Base-by-base conservation (phyloP, 1,284 basidiomycete species). In the Apiotrichum brassicae region DNA sequence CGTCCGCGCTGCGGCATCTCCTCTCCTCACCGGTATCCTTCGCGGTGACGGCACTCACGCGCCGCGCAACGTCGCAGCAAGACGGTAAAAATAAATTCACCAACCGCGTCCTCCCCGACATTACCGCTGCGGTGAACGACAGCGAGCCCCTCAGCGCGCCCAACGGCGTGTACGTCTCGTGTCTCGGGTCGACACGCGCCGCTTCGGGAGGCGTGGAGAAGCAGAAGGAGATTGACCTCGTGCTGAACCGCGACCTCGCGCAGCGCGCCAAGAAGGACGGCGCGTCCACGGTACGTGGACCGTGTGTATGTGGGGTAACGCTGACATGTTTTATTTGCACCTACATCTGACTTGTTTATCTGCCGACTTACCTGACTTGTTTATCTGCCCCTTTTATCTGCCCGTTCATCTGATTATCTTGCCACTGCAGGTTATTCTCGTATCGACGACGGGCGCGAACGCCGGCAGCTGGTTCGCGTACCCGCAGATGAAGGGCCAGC, bases 161-260 rank as follows among this genome's bases (percentile, higher is more conserved):
- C 13, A 58, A 62, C 11, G 62, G 54, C 12, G 55, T 64, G 14
- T 72, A 65, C 44, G 53, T 71, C 12, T 59, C 59, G 6, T 66
- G 63, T 43, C 46, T 73, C 4, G 71, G 71, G 1, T 70, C 69
- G 12, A 73, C 71, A 19, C 56, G 61, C 14, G 70, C 61, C 4
- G 38, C 30, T 2, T 70, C 62, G 1, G 71, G 71, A 5, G 56
- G 63, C 12, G 47, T 66, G 4, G 46, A 48, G 18, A 60, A 54
- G 20, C 53, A 63, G 43, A 61, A 65, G 51, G 47, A 56, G 43
- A 57, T 72, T 18, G 71, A 73, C 55, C 41, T 65, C 30, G 60
- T 54, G 4, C 44, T 73, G 18, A 72, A 73, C 53, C 43, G 57
- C 32, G 61, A 63, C 47, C 46, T 72, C 14, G 70, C 69, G 0